These are phyloP conservation scores for Cantharellus anzutake DNA, from an alignment of 768 basidiomycete species.

Conservation along the genomic window DNA sequence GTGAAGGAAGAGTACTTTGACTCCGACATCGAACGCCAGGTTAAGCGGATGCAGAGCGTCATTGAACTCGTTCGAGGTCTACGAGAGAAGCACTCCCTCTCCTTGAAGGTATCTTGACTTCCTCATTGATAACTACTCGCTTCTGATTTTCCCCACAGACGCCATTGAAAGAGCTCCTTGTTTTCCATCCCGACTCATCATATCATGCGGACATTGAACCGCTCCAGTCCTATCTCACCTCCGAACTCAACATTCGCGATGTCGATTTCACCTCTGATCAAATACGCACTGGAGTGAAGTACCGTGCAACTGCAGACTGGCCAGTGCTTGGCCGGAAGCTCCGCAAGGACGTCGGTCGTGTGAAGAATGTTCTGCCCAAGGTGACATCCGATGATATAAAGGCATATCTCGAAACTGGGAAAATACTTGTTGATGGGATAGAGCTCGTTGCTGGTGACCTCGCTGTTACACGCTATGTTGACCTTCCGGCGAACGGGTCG, in stretches of 20 bases:
- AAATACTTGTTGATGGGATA: conserved; percentile 75
- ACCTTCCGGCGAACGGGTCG: conserved; percentile 43
- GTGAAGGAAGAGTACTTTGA: conserved; percentile 94
- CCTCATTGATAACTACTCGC: neutral
- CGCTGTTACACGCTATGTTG: conserved; percentile 77
- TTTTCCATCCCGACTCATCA: conserved; percentile 76
- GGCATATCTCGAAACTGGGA: conserved; percentile 50
- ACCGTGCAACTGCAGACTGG: conserved; percentile 90
- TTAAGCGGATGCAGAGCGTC: conserved; percentile 84
- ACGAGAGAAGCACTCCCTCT: conserved; percentile 70
- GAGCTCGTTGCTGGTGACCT: conserved; percentile 81
- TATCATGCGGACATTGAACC: conserved; percentile 76
- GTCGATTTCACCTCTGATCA: conserved; percentile 84
- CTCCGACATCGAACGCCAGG: conserved; percentile 79
- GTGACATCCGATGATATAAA: conserved; percentile 73
- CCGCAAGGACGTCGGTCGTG: conserved; percentile 75
- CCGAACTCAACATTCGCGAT: conserved; percentile 88
- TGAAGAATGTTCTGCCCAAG: conserved; percentile 69
- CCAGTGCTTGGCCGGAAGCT: conserved; percentile 83
- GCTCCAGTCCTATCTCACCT: conserved; percentile 73
- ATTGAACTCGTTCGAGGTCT: conserved; percentile 82
- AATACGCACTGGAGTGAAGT: conserved; percentile 63
- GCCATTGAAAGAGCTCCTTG: conserved; percentile 76
- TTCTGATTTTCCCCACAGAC: conserved; percentile 30
- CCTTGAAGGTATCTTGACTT: conserved; percentile 51